Percentiles rank a stretch among this genome's conserved stretches.
These are phyloP conservation scores for Oryza australiensis DNA, from an alignment of 176 grass and related monocot species.

Conservation along the genomic window DNA sequence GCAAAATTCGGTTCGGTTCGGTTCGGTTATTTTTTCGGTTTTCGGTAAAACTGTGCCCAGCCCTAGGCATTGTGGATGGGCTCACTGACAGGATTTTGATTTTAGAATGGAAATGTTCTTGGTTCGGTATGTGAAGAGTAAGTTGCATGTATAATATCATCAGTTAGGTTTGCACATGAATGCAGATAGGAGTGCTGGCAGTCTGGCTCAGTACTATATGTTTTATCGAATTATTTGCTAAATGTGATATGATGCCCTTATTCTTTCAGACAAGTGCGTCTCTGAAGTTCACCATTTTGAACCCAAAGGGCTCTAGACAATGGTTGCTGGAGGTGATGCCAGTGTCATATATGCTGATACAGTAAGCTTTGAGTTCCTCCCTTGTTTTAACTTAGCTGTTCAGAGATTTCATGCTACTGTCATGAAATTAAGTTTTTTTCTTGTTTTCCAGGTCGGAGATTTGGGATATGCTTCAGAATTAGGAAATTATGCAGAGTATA, in stretches of 20 bases:
- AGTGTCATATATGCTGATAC: slow-evolving; percentile 99
- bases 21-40: too few species aligned
- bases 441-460: slow-evolving; percentile 71
- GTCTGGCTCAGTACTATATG: background rate
- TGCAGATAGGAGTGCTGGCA: background rate
- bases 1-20: too few species aligned
- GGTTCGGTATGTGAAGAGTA: background rate
- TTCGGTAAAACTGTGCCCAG: too few species aligned
- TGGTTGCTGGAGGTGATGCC: slow-evolving; percentile 94
- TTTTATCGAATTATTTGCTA: background rate
- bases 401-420: background rate
- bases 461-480: slow-evolving; percentile 85
- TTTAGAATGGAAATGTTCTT: background rate
- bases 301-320: slow-evolving; percentile 93
- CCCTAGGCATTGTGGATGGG: background rate
- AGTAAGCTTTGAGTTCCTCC: slow-evolving; percentile 38
- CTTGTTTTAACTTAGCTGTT: slow-evolving; percentile 10
- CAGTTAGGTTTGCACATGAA: slow-evolving; percentile 12
- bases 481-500: slow-evolving; percentile 91
- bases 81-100: background rate
- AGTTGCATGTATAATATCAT: background rate
- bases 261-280: slow-evolving; percentile 84
- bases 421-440: background rate
- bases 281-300: slow-evolving; percentile 90
- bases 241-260: background rate